A percentile compares a stretch with the other conserved stretches of the same genome.
phyloP scores from a whole-genome alignment of 176 grass and related monocot species.

The Oropetium thomaeum region DNA sequence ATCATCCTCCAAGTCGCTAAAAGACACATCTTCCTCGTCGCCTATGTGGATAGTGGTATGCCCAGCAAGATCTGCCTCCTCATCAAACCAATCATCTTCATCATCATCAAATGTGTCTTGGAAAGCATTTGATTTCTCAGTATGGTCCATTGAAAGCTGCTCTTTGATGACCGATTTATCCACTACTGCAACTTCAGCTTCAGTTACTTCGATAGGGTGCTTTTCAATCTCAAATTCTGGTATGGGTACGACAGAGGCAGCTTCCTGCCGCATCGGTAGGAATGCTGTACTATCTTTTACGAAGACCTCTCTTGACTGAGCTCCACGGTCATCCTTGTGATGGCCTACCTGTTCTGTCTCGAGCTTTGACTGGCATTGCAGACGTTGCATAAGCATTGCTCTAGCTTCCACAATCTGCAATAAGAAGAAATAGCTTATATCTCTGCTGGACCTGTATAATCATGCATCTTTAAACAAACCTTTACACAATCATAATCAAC shows the following conservation, averaged over 20 bases:
- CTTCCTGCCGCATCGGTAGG: conserved; percentile 21
- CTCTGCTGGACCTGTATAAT: neutral
- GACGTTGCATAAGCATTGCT: conserved; percentile 72
- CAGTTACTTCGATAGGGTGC: conserved; percentile 58
- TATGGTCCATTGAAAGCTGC: conserved; percentile 40
- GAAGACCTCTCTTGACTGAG: conserved; percentile 21
- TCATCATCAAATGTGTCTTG: conserved; percentile 61
- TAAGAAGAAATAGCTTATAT: conserved; percentile 27
- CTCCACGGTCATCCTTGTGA: conserved; percentile 31
- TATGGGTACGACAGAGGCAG: conserved; percentile 32
- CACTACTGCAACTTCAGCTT: conserved; percentile 51
- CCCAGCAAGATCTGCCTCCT: conserved; percentile 49
- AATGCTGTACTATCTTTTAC: conserved; percentile 38
- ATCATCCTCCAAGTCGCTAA: conserved; percentile 87
- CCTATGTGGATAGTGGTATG: conserved; percentile 53
- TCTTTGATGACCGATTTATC: conserved; percentile 77
- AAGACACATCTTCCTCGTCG: conserved; percentile 78
- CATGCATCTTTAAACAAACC: conserved; percentile 10
- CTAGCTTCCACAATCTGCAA: conserved; percentile 92
- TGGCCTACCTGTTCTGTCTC: conserved; percentile 45
- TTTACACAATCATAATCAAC: neutral
- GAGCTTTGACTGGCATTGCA: conserved; percentile 60
- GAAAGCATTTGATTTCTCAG: conserved; percentile 37
- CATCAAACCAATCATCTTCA: conserved; percentile 74
- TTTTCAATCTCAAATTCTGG: conserved; percentile 64